Evolutionary conservation across 345 rosid species (phyloP).

Genomic region (Heritiera littoralis): DNA sequence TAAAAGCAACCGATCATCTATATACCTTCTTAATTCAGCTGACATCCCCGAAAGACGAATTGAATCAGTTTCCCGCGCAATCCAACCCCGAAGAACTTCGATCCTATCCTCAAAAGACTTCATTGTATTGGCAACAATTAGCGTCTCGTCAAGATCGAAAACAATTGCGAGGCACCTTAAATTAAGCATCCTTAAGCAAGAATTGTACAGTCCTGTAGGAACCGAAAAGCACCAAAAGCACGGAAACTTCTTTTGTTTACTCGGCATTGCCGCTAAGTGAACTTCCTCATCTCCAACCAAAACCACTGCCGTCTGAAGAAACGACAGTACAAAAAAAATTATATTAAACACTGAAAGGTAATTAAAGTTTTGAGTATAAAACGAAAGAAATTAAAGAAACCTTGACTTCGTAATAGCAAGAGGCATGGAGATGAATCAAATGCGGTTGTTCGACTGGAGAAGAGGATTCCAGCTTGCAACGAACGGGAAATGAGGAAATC

Average conservation of each 20-base stretch:
- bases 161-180: conserved; percentile 86
- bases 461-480: conserved; percentile 89
- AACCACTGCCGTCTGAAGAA: conserved; percentile 77
- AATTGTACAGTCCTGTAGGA: conserved; percentile 65
- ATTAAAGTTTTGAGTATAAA: neutral
- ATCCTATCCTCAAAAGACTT: conserved; percentile 91
- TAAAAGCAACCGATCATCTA: conserved; percentile 74
- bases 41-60: conserved; percentile 69
- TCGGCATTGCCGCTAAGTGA: conserved; percentile 98
- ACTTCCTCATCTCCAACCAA: conserved; percentile 81
- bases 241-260: conserved; percentile 95
- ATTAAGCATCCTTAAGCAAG: conserved; percentile 81
- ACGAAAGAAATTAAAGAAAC: conserved; percentile 27
- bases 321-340: neutral
- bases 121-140: conserved; percentile 96
- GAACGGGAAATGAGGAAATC: conserved; percentile 73
- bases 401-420: conserved; percentile 87
- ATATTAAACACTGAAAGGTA: neutral
- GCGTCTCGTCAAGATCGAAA: conserved; percentile 95
- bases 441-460: conserved; percentile 54
- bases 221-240: conserved; percentile 96
- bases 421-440: conserved; percentile 84
- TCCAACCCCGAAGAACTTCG: conserved; percentile 75
- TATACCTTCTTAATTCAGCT: conserved; percentile 68
- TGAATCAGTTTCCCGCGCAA: conserved; percentile 74